Conservation (phyloP, 2,329 filamentous ascomycete genomes). For the Cercospora brassicicola region DNA sequence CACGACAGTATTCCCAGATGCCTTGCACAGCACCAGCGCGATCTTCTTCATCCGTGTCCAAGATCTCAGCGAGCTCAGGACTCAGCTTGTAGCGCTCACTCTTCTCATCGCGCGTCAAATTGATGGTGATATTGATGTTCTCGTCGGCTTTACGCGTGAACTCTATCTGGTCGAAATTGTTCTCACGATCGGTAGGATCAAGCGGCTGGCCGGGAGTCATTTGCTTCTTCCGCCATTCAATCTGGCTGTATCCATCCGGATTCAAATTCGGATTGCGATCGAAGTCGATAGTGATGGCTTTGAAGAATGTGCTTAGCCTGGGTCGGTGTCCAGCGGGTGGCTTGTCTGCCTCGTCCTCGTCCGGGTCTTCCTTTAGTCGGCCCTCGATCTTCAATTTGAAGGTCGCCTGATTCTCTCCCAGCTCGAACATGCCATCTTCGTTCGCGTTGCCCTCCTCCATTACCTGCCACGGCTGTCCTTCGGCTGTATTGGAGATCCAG, state of each 20-base stretch:
- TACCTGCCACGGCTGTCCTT: conserved; percentile 91
- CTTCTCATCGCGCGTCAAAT: conserved; percentile 77
- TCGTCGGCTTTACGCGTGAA: conserved; percentile 92
- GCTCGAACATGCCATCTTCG: conserved; percentile 72
- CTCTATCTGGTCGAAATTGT: conserved; percentile 85
- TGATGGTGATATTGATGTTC: conserved; percentile 87
- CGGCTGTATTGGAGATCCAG: conserved; percentile 92
- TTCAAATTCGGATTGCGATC: conserved; percentile 64
- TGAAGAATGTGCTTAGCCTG: conserved; percentile 76
- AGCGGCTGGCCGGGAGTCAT: conserved; percentile 41
- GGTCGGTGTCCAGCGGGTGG: conserved; percentile 53
- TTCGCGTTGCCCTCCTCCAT: conserved; percentile 51
- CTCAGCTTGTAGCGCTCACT: conserved; percentile 82
- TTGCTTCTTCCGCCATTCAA: conserved; percentile 87
- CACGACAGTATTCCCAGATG: conserved; percentile 91
- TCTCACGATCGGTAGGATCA: conserved; percentile 60
- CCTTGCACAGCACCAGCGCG: conserved; percentile 85
- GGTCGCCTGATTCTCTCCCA: conserved; percentile 74
- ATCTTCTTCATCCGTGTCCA: conserved; percentile 84
- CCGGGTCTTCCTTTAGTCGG: conserved; percentile 64
- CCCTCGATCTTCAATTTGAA: conserved; percentile 94
- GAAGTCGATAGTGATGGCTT: conserved; percentile 67
- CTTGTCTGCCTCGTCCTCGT: conserved; percentile 53
- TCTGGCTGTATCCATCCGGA: conserved; percentile 58
- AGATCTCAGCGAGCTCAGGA: conserved; percentile 74